phyloP scores from a whole-genome alignment of 202 grass and related monocot genomes.

The Sporobolus alterniflorus region DNA sequence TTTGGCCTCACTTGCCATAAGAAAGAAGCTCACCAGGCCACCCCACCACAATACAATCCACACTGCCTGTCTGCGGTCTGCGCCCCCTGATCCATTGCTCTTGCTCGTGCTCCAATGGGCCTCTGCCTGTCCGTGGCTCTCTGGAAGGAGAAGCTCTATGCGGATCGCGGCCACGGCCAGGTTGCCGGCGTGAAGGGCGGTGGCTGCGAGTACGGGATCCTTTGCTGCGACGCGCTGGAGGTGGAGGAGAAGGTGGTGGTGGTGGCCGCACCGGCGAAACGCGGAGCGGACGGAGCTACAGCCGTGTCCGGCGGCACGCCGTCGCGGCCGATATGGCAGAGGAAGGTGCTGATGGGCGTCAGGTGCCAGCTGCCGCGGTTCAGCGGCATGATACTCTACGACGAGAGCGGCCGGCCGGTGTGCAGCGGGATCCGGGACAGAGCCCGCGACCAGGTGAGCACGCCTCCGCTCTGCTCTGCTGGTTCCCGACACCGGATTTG shows the following conservation, averaged over 20 bases:
- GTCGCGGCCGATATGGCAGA: conserved; percentile 70
- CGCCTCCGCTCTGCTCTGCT: neutral
- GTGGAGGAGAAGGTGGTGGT: neutral
- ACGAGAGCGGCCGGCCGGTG: conserved; percentile 66
- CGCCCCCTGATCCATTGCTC: neutral
- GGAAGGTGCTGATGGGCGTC: conserved; percentile 84
- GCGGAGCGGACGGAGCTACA: neutral
- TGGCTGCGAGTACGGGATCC: neutral
- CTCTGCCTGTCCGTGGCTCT: conserved; percentile 47
- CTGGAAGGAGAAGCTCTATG: conserved; percentile 46
- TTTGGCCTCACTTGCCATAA: conserved; percentile 24
- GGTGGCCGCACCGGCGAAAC: neutral
- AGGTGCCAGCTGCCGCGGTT: conserved; percentile 74
- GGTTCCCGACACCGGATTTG: neutral
- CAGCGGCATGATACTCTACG: conserved; percentile 84
- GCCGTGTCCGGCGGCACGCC: conserved; percentile 32
- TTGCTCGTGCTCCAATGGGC: conserved; percentile 12
- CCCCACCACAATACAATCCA: neutral
- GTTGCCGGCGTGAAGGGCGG: neutral
- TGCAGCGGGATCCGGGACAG: conserved; percentile 31
- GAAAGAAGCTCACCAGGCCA: conserved; percentile 4
- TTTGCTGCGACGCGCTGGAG: neutral
- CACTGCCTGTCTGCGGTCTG: neutral
- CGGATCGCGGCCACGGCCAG: neutral
- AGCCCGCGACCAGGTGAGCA: conserved; percentile 50